Percentiles rank a stretch among this genome's conserved stretches.
phyloP scores from a whole-genome alignment of 768 basidiomycete genomes.

The Psilocybe azurescens region DNA sequence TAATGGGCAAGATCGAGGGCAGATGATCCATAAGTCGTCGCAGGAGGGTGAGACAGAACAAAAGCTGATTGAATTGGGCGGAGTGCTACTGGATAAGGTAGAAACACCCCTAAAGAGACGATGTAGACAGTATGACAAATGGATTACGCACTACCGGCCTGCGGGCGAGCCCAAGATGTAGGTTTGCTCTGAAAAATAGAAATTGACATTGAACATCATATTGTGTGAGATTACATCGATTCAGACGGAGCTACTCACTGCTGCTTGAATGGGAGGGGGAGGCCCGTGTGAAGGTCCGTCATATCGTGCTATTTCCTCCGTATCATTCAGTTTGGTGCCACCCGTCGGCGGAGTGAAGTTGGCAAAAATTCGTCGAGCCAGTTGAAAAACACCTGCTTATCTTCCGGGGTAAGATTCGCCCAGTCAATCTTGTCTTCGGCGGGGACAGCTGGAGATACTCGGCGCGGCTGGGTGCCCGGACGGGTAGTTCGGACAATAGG shows the following conservation, averaged over 20 bases:
- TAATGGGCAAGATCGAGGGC: slow-evolving; percentile 50
- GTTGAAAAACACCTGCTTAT: slow-evolving; percentile 74
- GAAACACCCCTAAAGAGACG: background rate
- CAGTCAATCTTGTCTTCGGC: slow-evolving; percentile 57
- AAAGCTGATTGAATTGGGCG: slow-evolving; percentile 17
- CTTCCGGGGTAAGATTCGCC: slow-evolving; percentile 66
- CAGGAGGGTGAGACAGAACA: slow-evolving; percentile 29
- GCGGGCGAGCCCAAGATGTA: slow-evolving; percentile 26
- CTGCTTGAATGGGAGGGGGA: slow-evolving; percentile 25
- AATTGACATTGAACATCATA: background rate
- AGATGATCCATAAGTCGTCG: slow-evolving; percentile 26
- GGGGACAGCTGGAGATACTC: slow-evolving; percentile 8
- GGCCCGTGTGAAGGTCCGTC: slow-evolving; percentile 20
- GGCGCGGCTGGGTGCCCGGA: slow-evolving; percentile 26
- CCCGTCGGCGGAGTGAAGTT: slow-evolving; percentile 30
- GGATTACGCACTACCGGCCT: slow-evolving; percentile 30
- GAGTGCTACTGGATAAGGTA: background rate
- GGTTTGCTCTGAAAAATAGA: slow-evolving; percentile 28
- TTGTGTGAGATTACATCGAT: background rate
- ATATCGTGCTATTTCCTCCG: slow-evolving; percentile 14
- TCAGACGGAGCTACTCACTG: slow-evolving; percentile 23
- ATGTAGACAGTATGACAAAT: background rate
- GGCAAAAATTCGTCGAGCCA: slow-evolving; percentile 84
- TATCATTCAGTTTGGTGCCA: slow-evolving; percentile 11
- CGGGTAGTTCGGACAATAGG: slow-evolving; percentile 37